Evolutionary conservation across 371 early-diverging fungal species (phyloP), one percentile per base, ranked within the genome.

Genomic region (Coemansia sp.): DNA sequence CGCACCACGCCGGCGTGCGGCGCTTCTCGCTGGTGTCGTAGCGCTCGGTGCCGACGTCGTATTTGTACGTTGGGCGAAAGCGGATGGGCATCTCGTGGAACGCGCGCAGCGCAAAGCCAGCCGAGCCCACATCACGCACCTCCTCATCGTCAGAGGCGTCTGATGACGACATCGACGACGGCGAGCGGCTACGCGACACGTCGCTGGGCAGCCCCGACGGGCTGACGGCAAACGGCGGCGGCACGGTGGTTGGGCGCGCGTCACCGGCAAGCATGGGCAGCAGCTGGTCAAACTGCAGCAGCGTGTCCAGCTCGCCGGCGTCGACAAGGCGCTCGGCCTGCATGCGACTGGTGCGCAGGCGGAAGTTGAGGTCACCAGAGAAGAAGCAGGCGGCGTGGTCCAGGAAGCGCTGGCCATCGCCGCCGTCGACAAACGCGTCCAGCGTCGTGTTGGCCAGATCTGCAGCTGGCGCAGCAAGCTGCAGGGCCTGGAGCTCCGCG

Each of bases 41-140:
- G 4, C 70, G 63, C 13, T 83, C 62, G 35, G 78, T 60, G 20
- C 75, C 70, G n/a, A 84, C 81, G 68, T 90, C 91, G 73, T 88
- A 88, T 73, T 95, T 95, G 83, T 91, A 95, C 0, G 94, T 93
- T 13, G 96, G 96, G n/a, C 75, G 84, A 69, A 95, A 95, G 3
- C 63, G 68, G 51, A 95, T 92, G 26, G 85, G 85, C 36, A 82
- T 85, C 71, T 95, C 96, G 52, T 77, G 67, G 67, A 88, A 95
- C 1, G 81, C 81, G 35, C 68, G 63, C 65, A 95, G 84, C 2
- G 67, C 73, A 63, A 72, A 72, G 61, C 60, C 59, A 11, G 63
- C 39, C 2, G 68, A n/a, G 5, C 62, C 62, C 2, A 67, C 53
- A 26, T 57, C 40, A 8, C 54, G 31, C 14, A 42, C 11, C 11